These are phyloP conservation scores for Haplosporangium gracile DNA, from an alignment of 192 early-diverging fungal species.

Conservation along the genomic window DNA sequence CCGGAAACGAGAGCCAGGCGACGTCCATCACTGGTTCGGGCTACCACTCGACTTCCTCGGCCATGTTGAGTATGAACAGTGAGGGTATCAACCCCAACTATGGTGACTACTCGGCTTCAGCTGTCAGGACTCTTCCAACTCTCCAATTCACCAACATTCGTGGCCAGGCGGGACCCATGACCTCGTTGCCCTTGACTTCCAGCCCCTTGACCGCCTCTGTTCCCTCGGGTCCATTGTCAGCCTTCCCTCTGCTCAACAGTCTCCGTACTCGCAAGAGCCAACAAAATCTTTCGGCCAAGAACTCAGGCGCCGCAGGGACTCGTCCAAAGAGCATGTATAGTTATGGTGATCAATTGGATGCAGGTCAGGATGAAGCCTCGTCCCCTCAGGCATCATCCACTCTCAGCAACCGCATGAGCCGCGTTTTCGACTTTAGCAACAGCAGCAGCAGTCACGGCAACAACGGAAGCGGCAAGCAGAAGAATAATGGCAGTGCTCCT, in stretches of 20 bases:
- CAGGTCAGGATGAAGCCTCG: conserved; percentile 6
- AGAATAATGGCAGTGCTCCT: background rate
- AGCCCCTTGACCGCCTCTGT: conserved; percentile 24
- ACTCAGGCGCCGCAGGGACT: background rate
- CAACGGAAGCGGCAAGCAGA: background rate
- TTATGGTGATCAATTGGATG: background rate
- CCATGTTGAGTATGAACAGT: conserved; percentile 31
- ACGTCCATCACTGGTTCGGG: background rate
- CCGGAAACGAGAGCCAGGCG: background rate
- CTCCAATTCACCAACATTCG: conserved; percentile 24
- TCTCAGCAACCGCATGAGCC: conserved; percentile 43
- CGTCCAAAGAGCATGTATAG: conserved; percentile 46
- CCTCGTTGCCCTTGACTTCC: conserved; percentile 16
- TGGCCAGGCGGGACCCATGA: conserved; percentile 11
- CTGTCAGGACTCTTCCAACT: conserved; percentile 25
- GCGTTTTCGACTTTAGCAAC: conserved; percentile 41
- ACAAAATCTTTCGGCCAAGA: conserved; percentile 19
- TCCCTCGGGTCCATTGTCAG: conserved; percentile 24
- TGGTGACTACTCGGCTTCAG: conserved; percentile 16
- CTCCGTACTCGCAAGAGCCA: conserved; percentile 50
- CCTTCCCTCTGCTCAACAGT: conserved; percentile 49
- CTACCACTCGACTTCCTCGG: background rate
- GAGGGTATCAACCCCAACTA: conserved; percentile 52
- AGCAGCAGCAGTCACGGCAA: conserved; percentile 3
- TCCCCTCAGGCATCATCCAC: conserved; percentile 2